phyloP scores from a whole-genome alignment of 2,329 filamentous ascomycete genomes.

The Verruconis gallopava region DNA sequence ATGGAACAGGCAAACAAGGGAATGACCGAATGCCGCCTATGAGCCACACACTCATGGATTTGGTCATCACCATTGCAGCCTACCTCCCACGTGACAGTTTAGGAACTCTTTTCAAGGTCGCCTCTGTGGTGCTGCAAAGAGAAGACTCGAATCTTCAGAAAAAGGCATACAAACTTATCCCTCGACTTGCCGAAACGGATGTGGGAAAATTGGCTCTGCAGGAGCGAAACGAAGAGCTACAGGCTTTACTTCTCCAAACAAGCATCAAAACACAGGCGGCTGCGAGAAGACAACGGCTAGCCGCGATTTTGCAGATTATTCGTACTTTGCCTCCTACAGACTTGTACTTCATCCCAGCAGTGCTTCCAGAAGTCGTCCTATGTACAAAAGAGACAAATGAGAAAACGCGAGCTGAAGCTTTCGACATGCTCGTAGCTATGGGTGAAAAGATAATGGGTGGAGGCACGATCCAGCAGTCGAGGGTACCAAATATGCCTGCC shows the following conservation, averaged over 20 bases:
- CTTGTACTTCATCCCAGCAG: constrained; percentile 83
- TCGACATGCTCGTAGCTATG: constrained; percentile 80
- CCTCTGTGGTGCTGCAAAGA: constrained; percentile 67
- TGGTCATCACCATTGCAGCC: constrained; percentile 89
- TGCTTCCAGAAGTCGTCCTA: constrained; percentile 89
- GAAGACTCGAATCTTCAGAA: constrained; percentile 90
- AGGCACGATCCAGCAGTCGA: constrained; percentile 67
- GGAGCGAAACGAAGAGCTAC: constrained; percentile 65
- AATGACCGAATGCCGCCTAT: constrained; percentile 60
- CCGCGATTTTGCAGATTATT: constrained; percentile 69
- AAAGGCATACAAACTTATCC: constrained; percentile 97
- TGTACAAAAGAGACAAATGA: constrained; percentile 97
- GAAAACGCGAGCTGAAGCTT: constrained; percentile 77
- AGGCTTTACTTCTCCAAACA: constrained; percentile 65
- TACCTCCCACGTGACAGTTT: constrained; percentile 86
- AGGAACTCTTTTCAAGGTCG: constrained; percentile 71
- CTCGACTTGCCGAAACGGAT: constrained; percentile 71
- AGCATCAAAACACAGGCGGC: constrained; percentile 78
- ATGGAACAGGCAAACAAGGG: constrained; percentile 24
- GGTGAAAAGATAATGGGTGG: constrained; percentile 68
- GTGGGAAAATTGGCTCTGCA: constrained; percentile 62
- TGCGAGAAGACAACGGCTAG: constrained; percentile 71
- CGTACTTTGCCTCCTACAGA: constrained; percentile 63
- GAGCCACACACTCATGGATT: constrained; percentile 88
- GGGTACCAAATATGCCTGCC: constrained; percentile 74